Percentiles rank a stretch among this genome's conserved stretches.
These are phyloP conservation scores for Lactarius tabidus DNA, from an alignment of 768 basidiomycete genomes.

Conservation along the genomic window DNA sequence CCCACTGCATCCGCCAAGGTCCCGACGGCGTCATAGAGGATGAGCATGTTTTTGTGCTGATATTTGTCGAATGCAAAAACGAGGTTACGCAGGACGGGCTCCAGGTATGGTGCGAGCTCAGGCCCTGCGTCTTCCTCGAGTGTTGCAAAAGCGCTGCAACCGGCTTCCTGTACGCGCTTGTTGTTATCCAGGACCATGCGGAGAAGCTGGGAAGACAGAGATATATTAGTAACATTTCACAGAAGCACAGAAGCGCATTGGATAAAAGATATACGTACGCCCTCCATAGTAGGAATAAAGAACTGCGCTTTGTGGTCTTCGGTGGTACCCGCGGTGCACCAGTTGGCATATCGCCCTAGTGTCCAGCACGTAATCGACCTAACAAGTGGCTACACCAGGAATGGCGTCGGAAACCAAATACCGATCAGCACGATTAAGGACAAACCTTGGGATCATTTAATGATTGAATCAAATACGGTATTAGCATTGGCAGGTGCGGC, in stretches of 20 bases:
- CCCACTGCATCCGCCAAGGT: constrained; percentile 97
- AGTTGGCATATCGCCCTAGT: constrained; percentile 95
- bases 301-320: constrained; percentile 86
- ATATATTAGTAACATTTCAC: constrained; percentile 7
- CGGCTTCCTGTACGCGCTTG: constrained; percentile 98
- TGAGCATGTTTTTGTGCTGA: constrained; percentile 99
- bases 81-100: constrained; percentile 90
- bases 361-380: constrained; percentile 99
- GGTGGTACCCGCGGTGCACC: constrained; percentile 83
- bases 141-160: constrained; percentile 97
- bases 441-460: constrained; percentile 87
- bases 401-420: constrained; percentile 5
- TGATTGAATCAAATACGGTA: constrained; percentile 89
- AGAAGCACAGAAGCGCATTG: constrained; percentile 31
- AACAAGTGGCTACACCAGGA: constrained; percentile 71
- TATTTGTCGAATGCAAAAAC: constrained; percentile 97
- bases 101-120: constrained; percentile 88
- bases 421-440: constrained; percentile 6
- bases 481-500: constrained; percentile 87
- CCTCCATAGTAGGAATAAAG: constrained; percentile 98
- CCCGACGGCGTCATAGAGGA: constrained; percentile 97
- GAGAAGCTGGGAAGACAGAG: constrained; percentile 60
- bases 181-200: constrained; percentile 98
- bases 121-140: constrained; percentile 95
- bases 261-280: constrained; percentile 45